Base-by-base conservation (phyloP, 164 flowering plant species). In the Vitis rupestris region DNA sequence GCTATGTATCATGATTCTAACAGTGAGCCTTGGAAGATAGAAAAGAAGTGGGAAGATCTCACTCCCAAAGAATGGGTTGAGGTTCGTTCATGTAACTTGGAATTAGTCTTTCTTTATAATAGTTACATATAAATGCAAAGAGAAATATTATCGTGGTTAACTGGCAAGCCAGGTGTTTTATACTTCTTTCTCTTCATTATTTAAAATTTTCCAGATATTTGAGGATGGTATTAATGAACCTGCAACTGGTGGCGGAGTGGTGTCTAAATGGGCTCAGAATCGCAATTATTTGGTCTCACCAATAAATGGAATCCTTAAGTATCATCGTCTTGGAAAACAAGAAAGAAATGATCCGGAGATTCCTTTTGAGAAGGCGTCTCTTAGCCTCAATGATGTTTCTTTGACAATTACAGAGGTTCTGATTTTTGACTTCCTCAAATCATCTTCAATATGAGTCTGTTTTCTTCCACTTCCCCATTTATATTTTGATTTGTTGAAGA, bases 251-350 rank as follows among this genome's bases (percentile, higher is more conserved):
- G 53, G 23, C 68, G 77, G 66, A 57, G 23, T 23, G 60, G 68
- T 63, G 61, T 83, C 90, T 63, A 50, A 59, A 44, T 88, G 99
- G 98, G 89, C 97, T 74, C 59, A 69, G 71, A 80, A 86, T 82
- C 93, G 95, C 61, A 80, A 73, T 31, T 96, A 87, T 71, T 75
- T 96, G 79, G 87, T 96, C 50, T 92, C 97, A 68, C 99, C 99
- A 23, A 93, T 96, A 66, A 90, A 96, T 81, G 99, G 97, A 64
- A 84, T 72, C 60, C 89, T 96, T 11, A 86, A 89, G 69, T 96
- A 96, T 81, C 94, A 96, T 74, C 97, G 98, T 51, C 87, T 93
- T 71, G 99, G 99, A 59, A 90, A 91, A 52, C 97, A 89, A 86
- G 99, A 93, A 82, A 89, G 93, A 74, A 85, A 78, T 74, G 87